Evolutionary conservation across 352 stramenopile genomes (phyloP).

Genomic region (Phytophthora palmivora): DNA sequence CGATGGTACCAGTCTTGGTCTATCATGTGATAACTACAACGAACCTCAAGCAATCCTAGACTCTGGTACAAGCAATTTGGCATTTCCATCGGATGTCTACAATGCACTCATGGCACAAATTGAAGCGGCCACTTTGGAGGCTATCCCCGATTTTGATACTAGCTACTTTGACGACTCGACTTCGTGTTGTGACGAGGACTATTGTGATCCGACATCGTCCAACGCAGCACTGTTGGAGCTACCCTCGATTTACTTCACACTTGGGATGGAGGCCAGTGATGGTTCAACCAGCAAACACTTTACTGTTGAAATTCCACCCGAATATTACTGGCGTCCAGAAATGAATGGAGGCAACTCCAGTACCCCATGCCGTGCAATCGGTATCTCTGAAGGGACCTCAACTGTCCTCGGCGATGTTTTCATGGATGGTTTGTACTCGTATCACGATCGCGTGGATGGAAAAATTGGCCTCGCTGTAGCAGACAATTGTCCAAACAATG

Average conservation of each 20-base stretch:
- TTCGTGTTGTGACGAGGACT: slow-evolving; percentile 73
- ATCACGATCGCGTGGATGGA: slow-evolving; percentile 69
- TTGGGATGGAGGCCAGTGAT: slow-evolving; percentile 63
- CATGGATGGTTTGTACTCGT: slow-evolving; percentile 83
- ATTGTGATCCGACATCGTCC: slow-evolving; percentile 71
- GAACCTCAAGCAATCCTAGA: slow-evolving; percentile 83
- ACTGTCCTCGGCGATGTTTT: slow-evolving; percentile 86
- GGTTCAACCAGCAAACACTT: slow-evolving; percentile 70
- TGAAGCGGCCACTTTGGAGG: slow-evolving; percentile 56
- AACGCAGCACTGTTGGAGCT: slow-evolving; percentile 61
- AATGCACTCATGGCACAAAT: slow-evolving; percentile 79
- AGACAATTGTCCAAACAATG: slow-evolving; percentile 79
- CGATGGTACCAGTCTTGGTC: slow-evolving; percentile 57
- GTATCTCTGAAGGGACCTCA: slow-evolving; percentile 75
- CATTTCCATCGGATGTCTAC: slow-evolving; percentile 79
- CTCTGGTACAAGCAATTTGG: slow-evolving; percentile 84
- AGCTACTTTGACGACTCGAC: slow-evolving; percentile 77
- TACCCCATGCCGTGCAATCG: slow-evolving; percentile 70
- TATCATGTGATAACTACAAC: slow-evolving; percentile 78
- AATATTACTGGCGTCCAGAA: slow-evolving; percentile 87
- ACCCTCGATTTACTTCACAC: slow-evolving; percentile 80
- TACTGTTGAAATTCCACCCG: slow-evolving; percentile 79
- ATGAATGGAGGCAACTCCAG: slow-evolving; percentile 70
- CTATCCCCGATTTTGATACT: slow-evolving; percentile 66
- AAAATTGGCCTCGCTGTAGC: slow-evolving; percentile 78